A percentile compares a stretch with the other conserved stretches of the same genome.
phyloP scores from a whole-genome alignment of 2,329 filamentous ascomycete species.

The Xylaria sp. region DNA sequence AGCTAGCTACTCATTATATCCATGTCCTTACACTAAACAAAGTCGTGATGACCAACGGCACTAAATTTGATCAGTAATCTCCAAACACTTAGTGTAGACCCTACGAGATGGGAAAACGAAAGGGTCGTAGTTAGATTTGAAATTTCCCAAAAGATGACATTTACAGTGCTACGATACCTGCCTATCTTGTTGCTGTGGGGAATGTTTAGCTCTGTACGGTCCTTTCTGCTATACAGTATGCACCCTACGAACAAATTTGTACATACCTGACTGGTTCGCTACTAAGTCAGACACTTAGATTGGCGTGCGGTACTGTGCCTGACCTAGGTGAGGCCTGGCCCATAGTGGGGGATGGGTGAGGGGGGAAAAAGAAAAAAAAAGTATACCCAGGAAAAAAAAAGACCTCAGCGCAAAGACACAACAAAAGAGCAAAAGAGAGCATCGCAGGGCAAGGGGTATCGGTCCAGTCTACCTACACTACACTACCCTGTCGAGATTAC shows the following conservation, averaged over 20 bases:
- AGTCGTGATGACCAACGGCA: background rate
- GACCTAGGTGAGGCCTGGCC: conserved; percentile 21
- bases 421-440: background rate
- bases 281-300: background rate
- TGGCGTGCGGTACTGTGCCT: background rate
- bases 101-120: background rate
- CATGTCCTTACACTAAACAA: background rate
- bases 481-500: background rate
- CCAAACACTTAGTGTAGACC: too few relatives aligned
- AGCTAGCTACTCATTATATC: background rate
- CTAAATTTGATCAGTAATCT: background rate
- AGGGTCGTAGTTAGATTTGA: background rate
- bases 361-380: background rate
- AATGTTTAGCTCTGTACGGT: conserved; percentile 18
- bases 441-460: background rate
- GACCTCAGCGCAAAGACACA: background rate
- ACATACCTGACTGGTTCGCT: background rate
- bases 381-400: conserved; percentile 1
- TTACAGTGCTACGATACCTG: background rate
- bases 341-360: background rate
- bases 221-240: conserved; percentile 22
- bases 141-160: background rate
- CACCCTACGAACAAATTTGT: background rate
- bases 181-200: conserved; percentile 24
- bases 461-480: background rate